Base-by-base conservation (phyloP, 225 moss, liverwort and hornwort genomes). In the Physcomitrium patens region DNA sequence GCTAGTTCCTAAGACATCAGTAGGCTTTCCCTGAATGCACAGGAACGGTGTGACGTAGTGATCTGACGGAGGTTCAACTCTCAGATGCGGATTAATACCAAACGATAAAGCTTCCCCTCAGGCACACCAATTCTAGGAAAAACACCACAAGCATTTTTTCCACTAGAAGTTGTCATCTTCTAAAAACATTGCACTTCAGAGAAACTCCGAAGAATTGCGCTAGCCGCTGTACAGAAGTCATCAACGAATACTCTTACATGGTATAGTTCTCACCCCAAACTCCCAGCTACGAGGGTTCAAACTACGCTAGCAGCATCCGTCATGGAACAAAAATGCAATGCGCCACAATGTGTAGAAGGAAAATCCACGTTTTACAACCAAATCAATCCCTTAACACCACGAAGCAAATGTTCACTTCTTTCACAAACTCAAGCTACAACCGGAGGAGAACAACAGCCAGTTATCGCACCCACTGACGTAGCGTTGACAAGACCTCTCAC, bases 331-430 rank as follows among this genome's bases (percentile, higher is more conserved):
- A 76, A 51, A 24, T 14, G 65, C 65, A 64, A 7, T 53, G 23
- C 63, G 22, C 24, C 52, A 55, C 4, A 69, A 73, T 73, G 22
- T 44, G 42, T 65, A 17, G 37, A 31, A 20, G 66, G 27, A 55
- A 65, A 49, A 75, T 54, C 71, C 24, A 41, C 79, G 19, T 4
- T 28, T 49, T 31, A 56, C 68, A 76, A 75, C 37, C 63, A 49
- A 70, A 69, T 43, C 31, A 37, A 37, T 20, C 51, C 28, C 77
- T 73, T 20, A 5, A 74, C 77, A 55, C 26, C 0, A 61, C 17
- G 9, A 41, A 27, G 47, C 55, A 54, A 31, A 16, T 65, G 59
- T 31, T 47, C 57, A 41, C 12, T 17, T 24, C 37, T 69, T 62
- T 75, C 27, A 12, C 54, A 7, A 55, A 19, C 54, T 20, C 14